Evolutionary conservation across 2,329 filamentous ascomycete genomes (phyloP).

Genomic region (Pseudogymnoascus sp.): DNA sequence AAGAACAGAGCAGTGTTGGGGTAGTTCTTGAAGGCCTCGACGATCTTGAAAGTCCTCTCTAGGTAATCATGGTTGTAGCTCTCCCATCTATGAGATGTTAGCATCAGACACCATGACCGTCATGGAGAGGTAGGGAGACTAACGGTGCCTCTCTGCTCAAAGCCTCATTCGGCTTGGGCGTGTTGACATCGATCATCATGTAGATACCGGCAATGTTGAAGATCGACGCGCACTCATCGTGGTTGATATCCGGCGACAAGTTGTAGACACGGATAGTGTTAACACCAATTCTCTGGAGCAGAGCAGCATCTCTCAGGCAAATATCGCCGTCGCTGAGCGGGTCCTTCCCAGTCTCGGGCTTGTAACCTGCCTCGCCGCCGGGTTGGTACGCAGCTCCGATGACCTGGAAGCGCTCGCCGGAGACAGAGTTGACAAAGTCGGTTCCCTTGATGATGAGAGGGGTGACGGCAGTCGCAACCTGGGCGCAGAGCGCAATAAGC

Average conservation of each 20-base stretch:
- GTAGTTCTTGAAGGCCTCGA: conserved; percentile 59
- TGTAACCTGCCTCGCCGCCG: conserved; percentile 55
- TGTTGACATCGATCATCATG: conserved; percentile 62
- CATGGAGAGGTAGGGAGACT: not conserved
- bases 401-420: conserved; percentile 55
- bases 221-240: conserved; percentile 58
- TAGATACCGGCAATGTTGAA: conserved; percentile 63
- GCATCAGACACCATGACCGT: not conserved
- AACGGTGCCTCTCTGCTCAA: conserved; percentile 44
- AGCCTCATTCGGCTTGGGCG: conserved; percentile 50
- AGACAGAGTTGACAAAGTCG: conserved; percentile 51
- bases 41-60: conserved; percentile 58
- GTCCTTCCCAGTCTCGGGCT: conserved; percentile 46
- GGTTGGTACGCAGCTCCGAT: conserved; percentile 63
- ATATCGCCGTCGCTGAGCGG: conserved; percentile 50
- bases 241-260: conserved; percentile 56
- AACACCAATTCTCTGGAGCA: conserved; percentile 56
- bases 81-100: conserved; percentile 32
- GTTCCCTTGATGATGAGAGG: conserved; percentile 48
- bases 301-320: conserved; percentile 56
- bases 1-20: conserved; percentile 66
- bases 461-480: conserved; percentile 46
- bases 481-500: conserved; percentile 24
- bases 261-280: conserved; percentile 66
- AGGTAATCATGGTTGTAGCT: conserved; percentile 53